phyloP scores from a whole-genome alignment of 208 protist genomes.

The Wallacemonas sp. region DNA sequence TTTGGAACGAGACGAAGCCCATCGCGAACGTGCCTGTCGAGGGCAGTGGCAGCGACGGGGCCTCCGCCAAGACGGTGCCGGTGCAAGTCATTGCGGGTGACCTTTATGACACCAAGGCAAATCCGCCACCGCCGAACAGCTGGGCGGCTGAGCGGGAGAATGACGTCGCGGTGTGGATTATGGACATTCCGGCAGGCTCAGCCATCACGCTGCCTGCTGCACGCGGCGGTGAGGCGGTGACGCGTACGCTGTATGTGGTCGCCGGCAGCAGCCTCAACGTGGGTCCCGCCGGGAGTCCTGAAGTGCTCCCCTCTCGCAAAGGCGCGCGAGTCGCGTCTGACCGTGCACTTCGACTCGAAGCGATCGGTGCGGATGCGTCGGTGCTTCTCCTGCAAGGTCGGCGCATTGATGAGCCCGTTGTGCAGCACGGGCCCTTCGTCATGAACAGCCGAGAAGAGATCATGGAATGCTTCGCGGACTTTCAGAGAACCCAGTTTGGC shows the following conservation, averaged over 20 bases:
- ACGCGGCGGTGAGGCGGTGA: conserved; percentile 17
- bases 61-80: conserved; percentile 13
- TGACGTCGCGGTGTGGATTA: conserved; percentile 51
- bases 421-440: conserved; percentile 93
- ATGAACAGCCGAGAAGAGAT: conserved; percentile 94
- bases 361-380: conserved; percentile 21
- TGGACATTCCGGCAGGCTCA: conserved; percentile 29
- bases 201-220: conserved; percentile 36
- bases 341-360: conserved; percentile 23
- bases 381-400: conserved; percentile 64
- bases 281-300: background rate
- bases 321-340: conserved; percentile 28
- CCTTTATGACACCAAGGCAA: conserved; percentile 42
- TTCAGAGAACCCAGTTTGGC: conserved; percentile 49
- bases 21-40: conserved; percentile 17
- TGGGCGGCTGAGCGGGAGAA: conserved; percentile 37
- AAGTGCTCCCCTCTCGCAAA: conserved; percentile 20
- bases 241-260: conserved; percentile 49
- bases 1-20: conserved; percentile 49
- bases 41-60: background rate
- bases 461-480: conserved; percentile 83
- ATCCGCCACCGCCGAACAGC: conserved; percentile 53
- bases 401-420: conserved; percentile 86
- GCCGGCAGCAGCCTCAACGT: conserved; percentile 18
- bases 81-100: conserved; percentile 31